Base-by-base conservation (phyloP, 2,329 filamentous ascomycete genomes). In the Colletotrichum liriopes region DNA sequence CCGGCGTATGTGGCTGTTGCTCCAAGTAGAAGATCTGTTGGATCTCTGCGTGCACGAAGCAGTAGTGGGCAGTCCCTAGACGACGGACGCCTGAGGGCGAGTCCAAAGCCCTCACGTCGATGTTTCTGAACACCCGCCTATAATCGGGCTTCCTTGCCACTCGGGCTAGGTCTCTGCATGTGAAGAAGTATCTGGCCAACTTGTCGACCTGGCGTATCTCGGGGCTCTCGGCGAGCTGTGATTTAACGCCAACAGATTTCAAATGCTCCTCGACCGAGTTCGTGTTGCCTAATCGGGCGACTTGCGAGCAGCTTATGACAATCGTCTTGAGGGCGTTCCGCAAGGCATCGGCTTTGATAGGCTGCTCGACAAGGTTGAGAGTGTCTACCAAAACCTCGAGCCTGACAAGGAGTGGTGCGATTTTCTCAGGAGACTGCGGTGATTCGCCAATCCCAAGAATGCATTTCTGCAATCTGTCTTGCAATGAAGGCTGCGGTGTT, bases 171-270 rank as follows among this genome's bases (percentile, higher is more conserved):
- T 65, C 62, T 16, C 41, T 65, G 51, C 51, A 65, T 54, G 41
- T n/a, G 62, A 65, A 56, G 9, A 65, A 39, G 52, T 65, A 56
- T n/a, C 62, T 41, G 23, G 62, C 62, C 20, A 65, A 26, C 39
- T 56, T 65, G 26, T 65, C 51, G n/a, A 65, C 41, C 45, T 65
- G 51, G 37, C 51, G 32, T 26, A 65, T 55, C 62, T 55, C 51
- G 43, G 37, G 26, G 20, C 37, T 55, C 16, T 47, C 62, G 18
- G 23, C 39, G 32, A 51, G 23, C n/a, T 45, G 26, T 43, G 18
- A 16, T 65, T 26, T 8, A 32, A 56, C 12, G 29, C 62, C 39
- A 12, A 55, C 14, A 35, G 39, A 56, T 35, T 65, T 65, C 16
- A 65, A 26, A 65, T 56, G 51, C 39, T 65, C 62, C 62, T 52